A percentile compares a stretch with the other conserved stretches of the same genome.
Conservation (phyloP, 1,284 basidiomycete species). For the Tilletia walkeri region DNA sequence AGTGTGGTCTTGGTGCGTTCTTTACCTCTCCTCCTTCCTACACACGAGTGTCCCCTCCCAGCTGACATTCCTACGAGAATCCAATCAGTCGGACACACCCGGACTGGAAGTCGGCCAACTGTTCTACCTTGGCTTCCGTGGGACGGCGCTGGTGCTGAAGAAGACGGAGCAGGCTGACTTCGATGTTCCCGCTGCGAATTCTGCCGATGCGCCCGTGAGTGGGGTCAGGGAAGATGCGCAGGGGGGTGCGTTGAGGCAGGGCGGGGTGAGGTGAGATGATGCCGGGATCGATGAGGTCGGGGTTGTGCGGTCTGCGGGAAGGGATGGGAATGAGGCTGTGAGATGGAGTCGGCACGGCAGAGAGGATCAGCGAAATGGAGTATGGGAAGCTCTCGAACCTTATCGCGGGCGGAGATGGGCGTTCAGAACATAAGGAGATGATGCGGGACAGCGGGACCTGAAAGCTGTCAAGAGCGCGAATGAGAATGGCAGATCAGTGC, state of each 20-base stretch:
- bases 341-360: no score
- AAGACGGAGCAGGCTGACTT: slow-evolving; percentile 34
- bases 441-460: no score
- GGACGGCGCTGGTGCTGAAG: slow-evolving; percentile 41
- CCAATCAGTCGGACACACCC: slow-evolving; percentile 16
- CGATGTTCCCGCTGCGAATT: slow-evolving; percentile 45
- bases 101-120: slow-evolving; percentile 32
- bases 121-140: slow-evolving; percentile 52
- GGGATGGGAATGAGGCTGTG: background rate
- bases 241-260: background rate
- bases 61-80: no score
- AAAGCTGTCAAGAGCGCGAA: no score
- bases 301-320: background rate
- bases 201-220: slow-evolving; percentile 42
- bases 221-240: slow-evolving; percentile 29
- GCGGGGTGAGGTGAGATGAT: background rate
- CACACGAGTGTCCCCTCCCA: background rate
- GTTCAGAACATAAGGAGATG: no score
- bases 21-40: background rate
- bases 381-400: background rate
- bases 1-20: slow-evolving; percentile 44
- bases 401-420: no score
- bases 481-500: no score
- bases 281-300: background rate
- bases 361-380: no score